phyloP scores from a whole-genome alignment of 306 rosid genomes.

The Sindora glabra region DNA sequence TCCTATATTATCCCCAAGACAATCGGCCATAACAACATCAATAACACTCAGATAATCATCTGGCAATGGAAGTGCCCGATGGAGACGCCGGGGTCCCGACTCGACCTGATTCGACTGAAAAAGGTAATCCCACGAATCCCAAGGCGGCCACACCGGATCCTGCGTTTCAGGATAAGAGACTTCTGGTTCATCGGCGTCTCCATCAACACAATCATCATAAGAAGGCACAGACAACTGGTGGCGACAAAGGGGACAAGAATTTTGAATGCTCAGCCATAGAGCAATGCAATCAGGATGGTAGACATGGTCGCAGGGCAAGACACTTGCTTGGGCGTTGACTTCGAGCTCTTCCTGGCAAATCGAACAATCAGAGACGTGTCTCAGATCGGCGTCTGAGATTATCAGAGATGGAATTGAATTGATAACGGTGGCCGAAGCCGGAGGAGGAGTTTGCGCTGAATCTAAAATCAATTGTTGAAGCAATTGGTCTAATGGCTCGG shows the following conservation, averaged over 20 bases:
- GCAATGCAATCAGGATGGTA: conserved; percentile 43
- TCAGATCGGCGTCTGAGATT: conserved; percentile 16
- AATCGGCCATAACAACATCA: too few relatives aligned
- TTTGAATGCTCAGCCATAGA: conserved; percentile 54
- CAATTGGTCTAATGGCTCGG: conserved; percentile 15
- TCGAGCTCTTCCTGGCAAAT: conserved; percentile 48
- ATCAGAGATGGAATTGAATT: conserved; percentile 27
- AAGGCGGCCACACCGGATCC: too few relatives aligned
- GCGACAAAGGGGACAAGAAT: conserved; percentile 53
- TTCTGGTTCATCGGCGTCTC: too few relatives aligned
- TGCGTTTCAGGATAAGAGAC: too few relatives aligned
- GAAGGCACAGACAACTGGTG: conserved; percentile 14
- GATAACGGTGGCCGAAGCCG: conserved; percentile 26
- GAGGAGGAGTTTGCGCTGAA: conserved; percentile 32
- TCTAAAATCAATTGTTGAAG: conserved; percentile 40
- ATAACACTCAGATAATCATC: too few relatives aligned
- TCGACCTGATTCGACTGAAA: too few relatives aligned
- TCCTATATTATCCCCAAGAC: too few relatives aligned
- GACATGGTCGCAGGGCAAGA: conserved; percentile 41
- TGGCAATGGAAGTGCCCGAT: too few relatives aligned
- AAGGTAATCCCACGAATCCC: too few relatives aligned
- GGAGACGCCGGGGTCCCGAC: too few relatives aligned
- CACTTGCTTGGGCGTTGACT: conserved; percentile 39
- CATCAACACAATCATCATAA: too few relatives aligned
- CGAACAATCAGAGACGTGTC: conserved; percentile 27